Evolutionary conservation across 1,139 yeast species (phyloP).

Genomic region (Geotrichum carabidarum): DNA sequence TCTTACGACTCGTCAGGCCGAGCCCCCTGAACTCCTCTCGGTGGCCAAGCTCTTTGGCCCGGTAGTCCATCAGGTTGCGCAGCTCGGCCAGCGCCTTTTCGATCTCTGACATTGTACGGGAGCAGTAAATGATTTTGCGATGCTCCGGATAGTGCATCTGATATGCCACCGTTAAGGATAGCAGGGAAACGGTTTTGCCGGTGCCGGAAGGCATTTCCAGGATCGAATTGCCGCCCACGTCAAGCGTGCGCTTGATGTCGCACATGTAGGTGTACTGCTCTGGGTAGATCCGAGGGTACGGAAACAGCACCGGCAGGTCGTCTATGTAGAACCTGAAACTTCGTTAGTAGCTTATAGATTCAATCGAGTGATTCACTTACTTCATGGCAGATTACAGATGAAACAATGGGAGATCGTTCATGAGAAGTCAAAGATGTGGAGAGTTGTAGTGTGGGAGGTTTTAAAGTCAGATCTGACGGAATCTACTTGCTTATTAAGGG

Average conservation of each 20-base stretch:
- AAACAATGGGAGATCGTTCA: no score
- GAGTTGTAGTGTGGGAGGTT: no score
- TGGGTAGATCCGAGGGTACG: conserved; percentile 96
- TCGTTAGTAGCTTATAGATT: not conserved
- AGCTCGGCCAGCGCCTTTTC: conserved; percentile 96
- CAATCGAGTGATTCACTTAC: not conserved
- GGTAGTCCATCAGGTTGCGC: conserved; percentile 77
- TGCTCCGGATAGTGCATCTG: conserved; percentile 95
- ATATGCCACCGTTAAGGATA: conserved; percentile 88
- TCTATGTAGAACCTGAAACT: conserved; percentile 57
- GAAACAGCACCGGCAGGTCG: conserved; percentile 90
- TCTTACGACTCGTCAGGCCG: conserved; percentile 91
- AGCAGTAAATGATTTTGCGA: conserved; percentile 88
- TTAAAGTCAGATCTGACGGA: no score
- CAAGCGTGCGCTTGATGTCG: conserved; percentile 86
- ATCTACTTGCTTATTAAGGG: no score
- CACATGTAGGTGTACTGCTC: conserved; percentile 89
- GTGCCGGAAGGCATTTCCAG: conserved; percentile 99
- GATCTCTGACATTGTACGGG: conserved; percentile 99
- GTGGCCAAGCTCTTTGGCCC: conserved; percentile 75
- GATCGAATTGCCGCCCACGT: conserved; percentile 96
- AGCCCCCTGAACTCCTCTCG: conserved; percentile 82
- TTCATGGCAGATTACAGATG: not conserved
- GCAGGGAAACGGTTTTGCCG: conserved; percentile 88
- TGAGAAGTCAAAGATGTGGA: no score